These are phyloP conservation scores for Aspergillus hortae DNA, from an alignment of 2,329 filamentous ascomycete genomes.

Conservation along the genomic window DNA sequence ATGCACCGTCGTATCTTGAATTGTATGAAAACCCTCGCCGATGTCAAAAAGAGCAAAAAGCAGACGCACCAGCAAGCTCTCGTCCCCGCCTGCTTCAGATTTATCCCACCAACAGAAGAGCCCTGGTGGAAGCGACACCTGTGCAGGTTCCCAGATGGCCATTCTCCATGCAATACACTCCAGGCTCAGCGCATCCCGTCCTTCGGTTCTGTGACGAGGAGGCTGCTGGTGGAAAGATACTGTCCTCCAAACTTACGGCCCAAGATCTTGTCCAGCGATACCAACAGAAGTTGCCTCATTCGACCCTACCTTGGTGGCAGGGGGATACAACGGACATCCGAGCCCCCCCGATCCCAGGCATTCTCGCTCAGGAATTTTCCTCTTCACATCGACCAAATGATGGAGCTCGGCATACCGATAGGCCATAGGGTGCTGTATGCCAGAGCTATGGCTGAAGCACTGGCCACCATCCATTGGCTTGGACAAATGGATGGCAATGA, in stretches of 20 bases:
- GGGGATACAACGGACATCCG: slow-evolving; percentile 9
- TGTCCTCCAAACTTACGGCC: slow-evolving; percentile 23
- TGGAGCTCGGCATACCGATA: slow-evolving; percentile 37
- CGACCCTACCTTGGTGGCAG: slow-evolving; percentile 48
- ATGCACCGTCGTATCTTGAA: slow-evolving; percentile 26
- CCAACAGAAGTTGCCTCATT: slow-evolving; percentile 48
- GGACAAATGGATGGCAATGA: slow-evolving; percentile 50
- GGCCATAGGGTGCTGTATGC: slow-evolving; percentile 34
- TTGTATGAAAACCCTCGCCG: slow-evolving; percentile 6
- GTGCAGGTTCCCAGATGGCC: slow-evolving; percentile 23
- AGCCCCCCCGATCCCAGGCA: slow-evolving; percentile 17
- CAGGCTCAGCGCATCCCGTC: slow-evolving; percentile 34
- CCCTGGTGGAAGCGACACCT: slow-evolving; percentile 27
- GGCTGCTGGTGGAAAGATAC: slow-evolving; percentile 30
- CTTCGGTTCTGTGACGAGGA: slow-evolving; percentile 22
- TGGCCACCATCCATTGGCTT: slow-evolving; percentile 52
- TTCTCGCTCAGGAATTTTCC: slow-evolving; percentile 49
- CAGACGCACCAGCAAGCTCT: neutral
- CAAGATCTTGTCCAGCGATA: slow-evolving; percentile 26
- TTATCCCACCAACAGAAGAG: slow-evolving; percentile 18
- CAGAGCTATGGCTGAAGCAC: slow-evolving; percentile 45
- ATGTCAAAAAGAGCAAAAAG: neutral
- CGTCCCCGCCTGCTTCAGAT: slow-evolving; percentile 23
- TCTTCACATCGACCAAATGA: slow-evolving; percentile 50
- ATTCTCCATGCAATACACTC: slow-evolving; percentile 33